phyloP scores from a whole-genome alignment of 2,329 filamentous ascomycete species.

The Paramyrothecium sp. region DNA sequence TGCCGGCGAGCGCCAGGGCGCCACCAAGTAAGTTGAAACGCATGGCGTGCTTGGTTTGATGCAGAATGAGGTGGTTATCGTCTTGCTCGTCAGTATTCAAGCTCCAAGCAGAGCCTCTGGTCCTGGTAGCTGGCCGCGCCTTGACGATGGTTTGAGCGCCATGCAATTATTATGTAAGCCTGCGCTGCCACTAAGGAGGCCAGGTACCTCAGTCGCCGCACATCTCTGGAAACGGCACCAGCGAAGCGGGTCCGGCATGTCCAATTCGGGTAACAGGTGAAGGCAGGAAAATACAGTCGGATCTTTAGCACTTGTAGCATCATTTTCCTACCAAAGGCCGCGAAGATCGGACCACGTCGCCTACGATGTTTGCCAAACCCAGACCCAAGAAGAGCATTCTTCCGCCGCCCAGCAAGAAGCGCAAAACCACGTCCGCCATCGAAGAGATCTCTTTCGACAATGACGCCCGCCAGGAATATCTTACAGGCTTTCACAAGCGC shows the following conservation, averaged over 20 bases:
- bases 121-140: neutral
- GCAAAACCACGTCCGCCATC: conserved; percentile 58
- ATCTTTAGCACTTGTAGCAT: conserved; percentile 2
- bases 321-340: conserved; percentile 1
- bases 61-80: conserved; percentile 5
- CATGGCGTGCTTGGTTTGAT: conserved; percentile 40
- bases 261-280: neutral
- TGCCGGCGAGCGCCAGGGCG: conserved; percentile 54
- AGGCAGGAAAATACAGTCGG: neutral
- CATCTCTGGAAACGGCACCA: neutral
- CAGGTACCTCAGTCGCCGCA: neutral
- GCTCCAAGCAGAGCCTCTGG: neutral
- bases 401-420: conserved; percentile 62
- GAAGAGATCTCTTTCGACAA: conserved; percentile 87
- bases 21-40: conserved; percentile 50
- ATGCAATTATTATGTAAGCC: no score
- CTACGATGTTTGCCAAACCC: conserved; percentile 53
- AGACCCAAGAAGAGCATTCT: conserved; percentile 57
- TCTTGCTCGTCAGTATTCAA: neutral
- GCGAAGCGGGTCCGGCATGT: neutral
- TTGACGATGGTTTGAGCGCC: neutral
- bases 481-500: conserved; percentile 96
- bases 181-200: no score
- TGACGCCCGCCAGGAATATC: conserved; percentile 76
- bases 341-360: neutral